Percentiles rank a stretch among this genome's conserved stretches.
Evolutionary conservation across 1,284 basidiomycete genomes (phyloP).

Genomic region (Thelephora terrestris): DNA sequence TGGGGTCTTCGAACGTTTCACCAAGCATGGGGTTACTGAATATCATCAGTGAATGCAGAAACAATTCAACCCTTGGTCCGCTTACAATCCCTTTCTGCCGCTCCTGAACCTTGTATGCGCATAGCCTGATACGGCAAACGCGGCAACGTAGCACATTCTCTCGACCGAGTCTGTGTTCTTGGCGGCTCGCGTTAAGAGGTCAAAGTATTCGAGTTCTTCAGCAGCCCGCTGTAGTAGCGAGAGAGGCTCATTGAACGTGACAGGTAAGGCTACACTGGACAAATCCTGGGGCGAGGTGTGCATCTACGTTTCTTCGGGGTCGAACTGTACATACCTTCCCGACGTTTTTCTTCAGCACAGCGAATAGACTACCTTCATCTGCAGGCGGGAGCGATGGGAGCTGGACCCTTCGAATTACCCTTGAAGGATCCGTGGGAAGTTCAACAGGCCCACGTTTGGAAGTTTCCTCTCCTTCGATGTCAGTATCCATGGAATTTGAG

Average conservation of each 20-base stretch:
- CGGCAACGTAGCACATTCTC: conserved; percentile 69
- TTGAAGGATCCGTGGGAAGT: neutral
- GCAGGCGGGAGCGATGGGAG: conserved; percentile 61
- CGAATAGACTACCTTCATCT: conserved; percentile 82
- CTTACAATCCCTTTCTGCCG: conserved; percentile 82
- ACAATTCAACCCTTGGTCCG: neutral
- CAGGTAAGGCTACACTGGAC: conserved; percentile 77
- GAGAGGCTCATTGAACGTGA: conserved; percentile 84
- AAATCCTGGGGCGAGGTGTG: conserved; percentile 47
- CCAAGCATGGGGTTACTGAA: conserved; percentile 77
- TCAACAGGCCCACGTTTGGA: conserved; percentile 10
- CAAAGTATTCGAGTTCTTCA: conserved; percentile 78
- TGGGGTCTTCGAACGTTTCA: conserved; percentile 79
- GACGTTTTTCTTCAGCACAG: conserved; percentile 86
- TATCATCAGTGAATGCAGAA: conserved; percentile 4
- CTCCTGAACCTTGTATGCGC: conserved; percentile 73
- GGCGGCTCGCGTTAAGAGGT: conserved; percentile 60
- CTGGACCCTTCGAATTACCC: conserved; percentile 42
- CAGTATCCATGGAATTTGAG: conserved; percentile 17
- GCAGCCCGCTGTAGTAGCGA: conserved; percentile 71
- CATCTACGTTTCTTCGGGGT: neutral
- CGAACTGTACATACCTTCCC: conserved; percentile 52
- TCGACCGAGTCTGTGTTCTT: conserved; percentile 53
- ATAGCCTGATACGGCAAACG: conserved; percentile 79
- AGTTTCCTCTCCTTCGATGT: conserved; percentile 5